Conservation (phyloP, 1,284 basidiomycete species). For the Microbotryum saponariae region DNA sequence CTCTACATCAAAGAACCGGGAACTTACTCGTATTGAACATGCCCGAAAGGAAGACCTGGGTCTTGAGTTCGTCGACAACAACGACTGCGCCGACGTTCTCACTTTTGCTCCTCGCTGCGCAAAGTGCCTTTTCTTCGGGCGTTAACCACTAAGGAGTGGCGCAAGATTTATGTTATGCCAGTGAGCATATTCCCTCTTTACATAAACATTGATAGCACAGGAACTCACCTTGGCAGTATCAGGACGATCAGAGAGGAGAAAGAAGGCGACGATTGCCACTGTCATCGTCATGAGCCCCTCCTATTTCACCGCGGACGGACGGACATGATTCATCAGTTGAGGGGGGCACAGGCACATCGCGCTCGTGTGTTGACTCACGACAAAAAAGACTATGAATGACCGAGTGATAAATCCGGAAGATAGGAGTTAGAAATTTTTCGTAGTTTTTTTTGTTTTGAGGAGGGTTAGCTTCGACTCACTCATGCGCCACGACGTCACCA, state of each 20-base stretch:
- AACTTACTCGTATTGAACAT: constrained; percentile 30
- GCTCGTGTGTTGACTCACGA: constrained; percentile 1
- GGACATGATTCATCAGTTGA: too few relatives aligned
- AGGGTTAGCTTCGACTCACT: neutral
- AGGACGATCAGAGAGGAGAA: constrained; percentile 40
- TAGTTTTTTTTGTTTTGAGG: too few relatives aligned
- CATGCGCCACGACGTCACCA: constrained; percentile 5
- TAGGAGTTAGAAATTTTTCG: too few relatives aligned
- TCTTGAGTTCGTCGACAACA: constrained; percentile 33
- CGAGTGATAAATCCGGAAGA: constrained; percentile 2
- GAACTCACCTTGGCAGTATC: constrained; percentile 33
- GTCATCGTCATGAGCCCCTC: constrained; percentile 42
- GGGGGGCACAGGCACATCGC: neutral
- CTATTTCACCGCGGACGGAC: too few relatives aligned
- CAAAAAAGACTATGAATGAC: constrained; percentile 24
- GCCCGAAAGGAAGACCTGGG: constrained; percentile 22
- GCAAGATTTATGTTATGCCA: too few relatives aligned
- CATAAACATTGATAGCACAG: too few relatives aligned
- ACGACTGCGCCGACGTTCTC: constrained; percentile 37
- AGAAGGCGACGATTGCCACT: constrained; percentile 37
- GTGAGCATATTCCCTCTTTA: too few relatives aligned
- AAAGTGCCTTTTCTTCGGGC: constrained; percentile 15
- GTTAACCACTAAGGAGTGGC: too few relatives aligned
- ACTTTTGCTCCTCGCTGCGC: constrained; percentile 35
- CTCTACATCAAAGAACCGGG: too few relatives aligned